A percentile compares a stretch with the other conserved stretches of the same genome.
Conservation (phyloP, 345 rosid species). For the Punica granatum region DNA sequence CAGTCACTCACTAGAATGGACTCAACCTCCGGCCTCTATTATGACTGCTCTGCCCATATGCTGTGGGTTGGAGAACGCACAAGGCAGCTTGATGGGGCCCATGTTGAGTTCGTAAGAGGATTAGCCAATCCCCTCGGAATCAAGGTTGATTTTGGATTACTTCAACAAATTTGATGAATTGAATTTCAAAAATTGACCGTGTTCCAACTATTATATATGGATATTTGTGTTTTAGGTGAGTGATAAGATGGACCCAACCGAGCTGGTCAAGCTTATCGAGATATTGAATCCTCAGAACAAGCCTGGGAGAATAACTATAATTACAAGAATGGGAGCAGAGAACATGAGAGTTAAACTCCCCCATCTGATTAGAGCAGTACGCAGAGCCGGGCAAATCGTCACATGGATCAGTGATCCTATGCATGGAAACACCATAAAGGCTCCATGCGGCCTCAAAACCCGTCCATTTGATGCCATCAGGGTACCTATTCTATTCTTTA, state of each 20-base stretch:
- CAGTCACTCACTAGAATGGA: slow-evolving; percentile 63
- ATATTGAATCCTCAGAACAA: slow-evolving; percentile 82
- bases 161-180: neutral
- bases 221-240: slow-evolving; percentile 48
- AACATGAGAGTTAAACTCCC: slow-evolving; percentile 96
- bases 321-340: slow-evolving; percentile 91
- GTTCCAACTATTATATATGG: neutral
- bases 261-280: slow-evolving; percentile 76
- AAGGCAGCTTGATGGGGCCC: slow-evolving; percentile 71
- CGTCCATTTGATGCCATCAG: slow-evolving; percentile 86
- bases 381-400: slow-evolving; percentile 72
- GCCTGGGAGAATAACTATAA: slow-evolving; percentile 79
- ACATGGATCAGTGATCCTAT: slow-evolving; percentile 96
- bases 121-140: slow-evolving; percentile 72
- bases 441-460: slow-evolving; percentile 94
- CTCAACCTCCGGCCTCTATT: slow-evolving; percentile 65
- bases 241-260: slow-evolving; percentile 89
- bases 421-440: slow-evolving; percentile 97
- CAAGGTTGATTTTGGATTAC: slow-evolving; percentile 31
- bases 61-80: slow-evolving; percentile 75
- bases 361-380: slow-evolving; percentile 72
- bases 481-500: slow-evolving; percentile 21
- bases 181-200: neutral
- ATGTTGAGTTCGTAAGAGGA: slow-evolving; percentile 70
- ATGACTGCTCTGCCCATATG: slow-evolving; percentile 74